phyloP scores from a whole-genome alignment of 129 eudicot species.

The Apium graveolens region DNA sequence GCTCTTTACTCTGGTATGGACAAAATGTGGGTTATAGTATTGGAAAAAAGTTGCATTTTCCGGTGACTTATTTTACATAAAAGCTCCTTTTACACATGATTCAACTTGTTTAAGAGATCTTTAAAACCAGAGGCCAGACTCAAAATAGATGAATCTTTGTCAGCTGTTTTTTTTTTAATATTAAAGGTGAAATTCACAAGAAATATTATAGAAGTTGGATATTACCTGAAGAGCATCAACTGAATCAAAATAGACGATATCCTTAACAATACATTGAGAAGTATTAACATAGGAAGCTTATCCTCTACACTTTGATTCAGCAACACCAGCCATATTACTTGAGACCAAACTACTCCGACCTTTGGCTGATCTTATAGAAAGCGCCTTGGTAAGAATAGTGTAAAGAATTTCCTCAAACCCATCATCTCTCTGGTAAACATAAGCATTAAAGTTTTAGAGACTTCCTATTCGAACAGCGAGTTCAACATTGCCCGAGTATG shows the following conservation, averaged over 20 bases:
- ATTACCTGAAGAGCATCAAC: constrained; percentile 84
- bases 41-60: no score
- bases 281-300: constrained; percentile 19
- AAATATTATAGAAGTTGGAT: not conserved
- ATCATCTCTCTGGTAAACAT: constrained; percentile 77
- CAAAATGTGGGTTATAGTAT: no score
- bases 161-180: no score
- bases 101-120: no score
- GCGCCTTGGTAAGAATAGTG: constrained; percentile 19
- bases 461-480: constrained; percentile 75
- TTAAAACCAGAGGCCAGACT: no score
- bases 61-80: no score
- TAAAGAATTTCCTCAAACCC: constrained; percentile 73
- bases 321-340: constrained; percentile 15
- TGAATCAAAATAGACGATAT: constrained; percentile 67
- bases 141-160: no score
- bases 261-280: constrained; percentile 56
- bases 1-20: no score
- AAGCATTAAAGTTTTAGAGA: constrained; percentile 60
- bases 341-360: constrained; percentile 70
- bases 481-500: constrained; percentile 53
- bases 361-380: constrained; percentile 15
- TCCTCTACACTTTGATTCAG: constrained; percentile 30
- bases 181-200: not conserved
- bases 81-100: no score